phyloP scores from a whole-genome alignment of 129 eudicot genomes.

The Pittosporum tobira region DNA sequence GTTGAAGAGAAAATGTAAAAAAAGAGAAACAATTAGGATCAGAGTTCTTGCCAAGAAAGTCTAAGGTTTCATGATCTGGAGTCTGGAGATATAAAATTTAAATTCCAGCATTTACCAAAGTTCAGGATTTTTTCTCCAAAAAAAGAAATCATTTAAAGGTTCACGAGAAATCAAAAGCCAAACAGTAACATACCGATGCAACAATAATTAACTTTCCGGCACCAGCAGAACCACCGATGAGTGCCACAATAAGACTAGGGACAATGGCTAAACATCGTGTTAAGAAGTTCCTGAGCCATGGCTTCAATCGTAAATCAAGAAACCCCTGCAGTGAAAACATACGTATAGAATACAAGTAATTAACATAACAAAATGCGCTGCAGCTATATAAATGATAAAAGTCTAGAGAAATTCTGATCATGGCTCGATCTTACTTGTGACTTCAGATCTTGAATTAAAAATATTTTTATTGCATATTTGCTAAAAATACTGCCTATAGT shows the following conservation, averaged over 20 bases:
- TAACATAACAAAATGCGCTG: neutral
- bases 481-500: no score
- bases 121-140: no score
- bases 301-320: constrained; percentile 81
- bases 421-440: no score
- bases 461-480: no score
- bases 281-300: constrained; percentile 81
- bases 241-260: constrained; percentile 87
- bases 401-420: neutral
- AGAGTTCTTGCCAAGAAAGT: neutral
- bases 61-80: neutral
- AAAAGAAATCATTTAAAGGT: neutral
- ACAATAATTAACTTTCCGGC: constrained; percentile 89
- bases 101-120: neutral
- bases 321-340: constrained; percentile 57
- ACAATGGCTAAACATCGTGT: constrained; percentile 88
- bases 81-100: neutral
- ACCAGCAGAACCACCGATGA: constrained; percentile 92
- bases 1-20: no score
- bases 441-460: no score
- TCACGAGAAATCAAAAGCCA: neutral
- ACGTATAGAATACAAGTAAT: neutral
- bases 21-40: neutral
- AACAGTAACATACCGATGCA: constrained; percentile 58
- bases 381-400: neutral